Evolutionary conservation across 2,329 filamentous ascomycete genomes (phyloP), one percentile per base, ranked within the genome.

Genomic region (Amphichorda felina): DNA sequence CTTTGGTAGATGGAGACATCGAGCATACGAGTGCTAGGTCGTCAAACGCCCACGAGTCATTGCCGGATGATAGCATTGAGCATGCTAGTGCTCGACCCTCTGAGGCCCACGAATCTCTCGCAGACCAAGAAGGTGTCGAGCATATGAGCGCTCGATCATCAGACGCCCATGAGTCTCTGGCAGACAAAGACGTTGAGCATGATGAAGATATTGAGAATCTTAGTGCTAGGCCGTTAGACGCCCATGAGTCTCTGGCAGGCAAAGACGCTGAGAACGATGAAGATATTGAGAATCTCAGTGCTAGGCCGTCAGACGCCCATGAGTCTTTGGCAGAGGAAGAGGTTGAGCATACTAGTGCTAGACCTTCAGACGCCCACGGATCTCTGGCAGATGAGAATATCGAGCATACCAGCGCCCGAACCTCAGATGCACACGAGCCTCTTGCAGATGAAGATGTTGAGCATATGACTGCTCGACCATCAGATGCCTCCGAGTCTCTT

Each of bases 201-300:
- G 27, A 25, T 13, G 24, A n/a, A n/a, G n/a, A n/a, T n/a, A 26
- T n/a, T 17, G 19, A 34, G 10, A 6, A 24, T n/a, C n/a, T n/a
- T n/a, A 51, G 46, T 29, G 40, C 39, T 18, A 50, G 48, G 7
- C 43, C 40, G 25, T 51, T 50, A 17, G 43, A 45, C 27, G 36
- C 41, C 14, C 43, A 47, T 15, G 45, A 45, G 40, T 47, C 47
- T 14, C 40, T 42, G 8, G 27, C 13, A 5, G 13, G n/a, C 13
- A 13, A 29, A n/a, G n/a, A n/a, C n/a, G n/a, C n/a, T n/a, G n/a
- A n/a, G n/a, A n/a, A n/a, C n/a, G n/a, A n/a, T n/a, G n/a, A n/a
- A n/a, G 13, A n/a, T 7, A n/a, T 14, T 5, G 15, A 6, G 5
- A 6, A 29, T n/a, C 5, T 5, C 13, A 29, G 27, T 14, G 30